Evolutionary conservation across 768 basidiomycete genomes (phyloP), one percentile per base, ranked within the genome.

Genomic region (Hemileccinum impolitum): DNA sequence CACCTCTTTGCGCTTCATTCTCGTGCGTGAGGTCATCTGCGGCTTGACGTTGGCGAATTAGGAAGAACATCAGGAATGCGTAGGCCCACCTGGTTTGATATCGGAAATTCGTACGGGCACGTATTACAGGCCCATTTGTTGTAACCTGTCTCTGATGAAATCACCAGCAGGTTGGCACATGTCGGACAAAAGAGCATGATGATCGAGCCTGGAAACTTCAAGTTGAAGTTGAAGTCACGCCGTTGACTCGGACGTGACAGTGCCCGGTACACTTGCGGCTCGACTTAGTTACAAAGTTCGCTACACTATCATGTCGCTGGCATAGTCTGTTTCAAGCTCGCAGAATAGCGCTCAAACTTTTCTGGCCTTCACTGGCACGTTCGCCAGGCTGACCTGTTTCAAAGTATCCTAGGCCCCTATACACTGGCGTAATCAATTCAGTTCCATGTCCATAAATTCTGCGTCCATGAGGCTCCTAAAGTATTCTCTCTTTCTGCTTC

Each of bases 61-160:
- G n/a, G n/a, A n/a, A n/a, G n/a, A n/a, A n/a, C n/a, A n/a, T 6
- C 3, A 6, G n/a, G 8, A 8, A 1, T 1, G 13, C 10, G 8
- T 18, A n/a, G 26, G 25, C 44, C 17, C 10, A 57, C 64, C 57
- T 65, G 64, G 30, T 62, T 67, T 18, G 50, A 43, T 19, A 62
- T 55, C 19, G 53, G 56, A 63, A 94, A 97, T 61, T 97, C 91
- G 64, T 98, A 99, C 3, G 96, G 85, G 64, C 96, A 98, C 1
- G 87, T 84, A 58, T 90, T 89, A 64, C 94, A 97, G 0, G 85
- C 85, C 87, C 91, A 95, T 74, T 92, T 93, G 72, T 95, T 89
- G 65, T 83, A 84, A 1, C 87, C 85, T 0, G 84, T 84, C 52
- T 88, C n/a, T n/a, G n/a, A n/a, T n/a, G 85, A 88, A 42, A 91